Conservation (phyloP, 371 early-diverging fungal genomes). For the Mucor sp. region DNA sequence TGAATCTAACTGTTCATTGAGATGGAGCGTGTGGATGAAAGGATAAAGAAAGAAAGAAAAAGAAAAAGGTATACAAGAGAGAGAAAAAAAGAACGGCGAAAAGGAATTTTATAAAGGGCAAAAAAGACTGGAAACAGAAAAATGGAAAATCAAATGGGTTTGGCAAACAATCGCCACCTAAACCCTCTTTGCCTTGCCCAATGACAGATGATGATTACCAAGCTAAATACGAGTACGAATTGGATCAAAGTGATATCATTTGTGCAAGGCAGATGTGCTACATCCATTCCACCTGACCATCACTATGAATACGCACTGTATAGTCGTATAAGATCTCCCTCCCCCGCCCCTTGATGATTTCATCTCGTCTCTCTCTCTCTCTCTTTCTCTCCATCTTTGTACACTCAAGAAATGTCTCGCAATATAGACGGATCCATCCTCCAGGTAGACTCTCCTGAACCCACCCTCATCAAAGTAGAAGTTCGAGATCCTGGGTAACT, state of each 20-base stretch:
- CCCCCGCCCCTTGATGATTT: background rate
- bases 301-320: background rate
- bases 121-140: slow-evolving; percentile 5
- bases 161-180: background rate
- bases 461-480: slow-evolving; percentile 20
- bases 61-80: background rate
- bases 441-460: slow-evolving; percentile 26
- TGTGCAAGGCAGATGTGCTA: background rate
- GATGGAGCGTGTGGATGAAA: background rate
- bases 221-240: background rate
- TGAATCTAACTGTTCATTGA: slow-evolving; percentile 3
- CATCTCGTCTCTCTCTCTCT: background rate
- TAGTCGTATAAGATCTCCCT: background rate
- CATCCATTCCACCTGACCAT: background rate
- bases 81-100: slow-evolving; percentile 7
- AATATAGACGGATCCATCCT: slow-evolving; percentile 18
- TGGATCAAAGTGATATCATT: slow-evolving; percentile 2
- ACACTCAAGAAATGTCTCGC: background rate
- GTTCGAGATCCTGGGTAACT: slow-evolving; percentile 27
- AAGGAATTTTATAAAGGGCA: slow-evolving; percentile 3
- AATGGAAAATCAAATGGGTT: background rate
- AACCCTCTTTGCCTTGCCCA: background rate
- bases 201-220: background rate
- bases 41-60: background rate
- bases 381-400: background rate